Conservation (phyloP, 257 asterid species). For the Ilex aquifolium region DNA sequence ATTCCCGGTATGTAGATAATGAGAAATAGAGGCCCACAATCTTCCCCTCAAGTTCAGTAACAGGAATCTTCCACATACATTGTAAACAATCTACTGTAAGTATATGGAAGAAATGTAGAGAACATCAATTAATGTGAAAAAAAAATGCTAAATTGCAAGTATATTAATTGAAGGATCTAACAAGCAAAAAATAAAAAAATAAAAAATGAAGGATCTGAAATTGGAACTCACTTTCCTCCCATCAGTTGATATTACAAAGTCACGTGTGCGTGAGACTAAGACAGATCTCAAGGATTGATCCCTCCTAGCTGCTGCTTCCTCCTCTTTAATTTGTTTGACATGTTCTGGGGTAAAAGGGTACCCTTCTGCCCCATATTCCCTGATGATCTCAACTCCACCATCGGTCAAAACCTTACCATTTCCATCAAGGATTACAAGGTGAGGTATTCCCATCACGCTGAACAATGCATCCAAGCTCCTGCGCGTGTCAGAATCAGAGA, state of each 20-base stretch:
- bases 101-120: too few species aligned
- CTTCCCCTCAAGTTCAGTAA: slow-evolving; percentile 77
- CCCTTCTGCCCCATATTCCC: slow-evolving; percentile 61
- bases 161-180: too few species aligned
- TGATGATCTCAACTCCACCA: slow-evolving; percentile 44
- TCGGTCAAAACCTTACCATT: slow-evolving; percentile 45
- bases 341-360: slow-evolving; percentile 61
- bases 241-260: slow-evolving; percentile 55
- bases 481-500: slow-evolving; percentile 61
- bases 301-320: slow-evolving; percentile 57
- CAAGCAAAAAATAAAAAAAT: too few species aligned
- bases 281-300: slow-evolving; percentile 63
- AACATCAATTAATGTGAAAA: too few species aligned
- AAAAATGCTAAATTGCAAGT: too few species aligned
- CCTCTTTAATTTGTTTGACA: slow-evolving; percentile 40
- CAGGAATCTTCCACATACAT: slow-evolving; percentile 42
- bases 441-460: slow-evolving; percentile 65
- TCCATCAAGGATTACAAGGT: slow-evolving; percentile 58
- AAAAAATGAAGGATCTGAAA: too few species aligned
- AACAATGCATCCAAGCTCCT: slow-evolving; percentile 39
- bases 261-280: slow-evolving; percentile 46
- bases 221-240: slow-evolving; percentile 50
- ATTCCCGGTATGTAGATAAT: slow-evolving; percentile 25
- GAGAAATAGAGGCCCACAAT: slow-evolving; percentile 59
- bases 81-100: too few species aligned